Evolutionary conservation across 805 yeast species (phyloP).

Genomic region (Schizosaccharomyces osmophilus): DNA sequence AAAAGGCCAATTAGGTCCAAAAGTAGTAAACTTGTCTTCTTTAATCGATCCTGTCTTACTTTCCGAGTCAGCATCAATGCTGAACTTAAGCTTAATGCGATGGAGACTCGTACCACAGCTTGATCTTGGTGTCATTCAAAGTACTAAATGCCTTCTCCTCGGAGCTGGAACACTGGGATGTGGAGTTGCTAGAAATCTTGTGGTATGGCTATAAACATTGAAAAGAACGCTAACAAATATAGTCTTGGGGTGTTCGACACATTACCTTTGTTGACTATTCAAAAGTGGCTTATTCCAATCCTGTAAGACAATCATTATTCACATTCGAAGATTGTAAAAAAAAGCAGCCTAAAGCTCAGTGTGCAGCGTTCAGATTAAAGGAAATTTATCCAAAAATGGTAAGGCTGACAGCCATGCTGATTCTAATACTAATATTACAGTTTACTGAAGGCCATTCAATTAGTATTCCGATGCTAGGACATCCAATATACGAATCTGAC

Average conservation of each 20-base stretch:
- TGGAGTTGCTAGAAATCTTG: conserved; percentile 57
- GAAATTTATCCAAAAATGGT: conserved; percentile 54
- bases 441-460: conserved; percentile 30
- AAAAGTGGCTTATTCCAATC: conserved; percentile 70
- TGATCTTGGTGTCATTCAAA: conserved; percentile 38
- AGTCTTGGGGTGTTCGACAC: conserved; percentile 78
- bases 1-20: conserved; percentile 44
- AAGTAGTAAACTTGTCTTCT: conserved; percentile 57
- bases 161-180: conserved; percentile 95
- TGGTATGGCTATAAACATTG: conserved; percentile 12
- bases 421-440: conserved; percentile 2
- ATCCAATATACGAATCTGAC: conserved; percentile 30
- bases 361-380: conserved; percentile 51
- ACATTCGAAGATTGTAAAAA: conserved; percentile 54
- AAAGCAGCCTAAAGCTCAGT: conserved; percentile 54
- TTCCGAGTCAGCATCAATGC: conserved; percentile 78
- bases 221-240: not conserved
- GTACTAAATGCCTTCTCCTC: conserved; percentile 44
- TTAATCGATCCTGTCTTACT: conserved; percentile 54
- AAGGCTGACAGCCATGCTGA: not conserved
- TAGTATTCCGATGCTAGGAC: conserved; percentile 93
- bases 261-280: conserved; percentile 83
- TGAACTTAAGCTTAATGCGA: conserved; percentile 78
- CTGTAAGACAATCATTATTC: conserved; percentile 81
- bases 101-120: conserved; percentile 82